A percentile compares a stretch with the other conserved stretches of the same genome.
Conservation (phyloP, 2,329 filamentous ascomycete species). For the Penicillium occitanis region DNA sequence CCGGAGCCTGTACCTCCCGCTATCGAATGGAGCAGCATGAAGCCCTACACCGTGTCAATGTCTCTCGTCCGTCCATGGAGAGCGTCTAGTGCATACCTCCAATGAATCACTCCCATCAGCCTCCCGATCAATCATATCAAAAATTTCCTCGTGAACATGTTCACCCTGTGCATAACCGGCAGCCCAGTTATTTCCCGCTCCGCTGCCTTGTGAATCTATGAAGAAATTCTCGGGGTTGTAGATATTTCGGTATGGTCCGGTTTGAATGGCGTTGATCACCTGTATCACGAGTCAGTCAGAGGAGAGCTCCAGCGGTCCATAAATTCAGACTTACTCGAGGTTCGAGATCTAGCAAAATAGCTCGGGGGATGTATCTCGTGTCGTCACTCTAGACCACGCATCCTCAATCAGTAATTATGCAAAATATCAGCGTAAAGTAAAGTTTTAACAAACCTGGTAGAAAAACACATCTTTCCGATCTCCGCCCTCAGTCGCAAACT, state of each 20-base stretch:
- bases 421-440: neutral
- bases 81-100: conserved; percentile 59
- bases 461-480: conserved; percentile 99
- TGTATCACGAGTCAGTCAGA: conserved; percentile 29
- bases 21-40: conserved; percentile 98
- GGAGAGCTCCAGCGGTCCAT: neutral
- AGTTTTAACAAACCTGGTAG: conserved; percentile 62
- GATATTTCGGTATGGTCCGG: conserved; percentile 93
- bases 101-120: conserved; percentile 97
- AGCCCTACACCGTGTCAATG: conserved; percentile 60
- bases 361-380: conserved; percentile 94
- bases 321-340: conserved; percentile 64
- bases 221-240: conserved; percentile 99
- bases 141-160: conserved; percentile 88
- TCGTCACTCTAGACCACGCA: conserved; percentile 72
- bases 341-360: conserved; percentile 92
- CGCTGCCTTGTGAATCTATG: conserved; percentile 87
- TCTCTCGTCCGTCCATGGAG: neutral
- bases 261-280: conserved; percentile 91
- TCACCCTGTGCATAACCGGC: conserved; percentile 93
- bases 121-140: conserved; percentile 99
- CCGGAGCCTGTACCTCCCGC: conserved; percentile 95
- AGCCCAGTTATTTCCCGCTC: conserved; percentile 98
- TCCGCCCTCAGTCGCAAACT: conserved; percentile 95
- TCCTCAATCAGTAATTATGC: neutral